Base-by-base conservation (phyloP, 2,329 filamentous ascomycete genomes). In the Diaporthe sp. region DNA sequence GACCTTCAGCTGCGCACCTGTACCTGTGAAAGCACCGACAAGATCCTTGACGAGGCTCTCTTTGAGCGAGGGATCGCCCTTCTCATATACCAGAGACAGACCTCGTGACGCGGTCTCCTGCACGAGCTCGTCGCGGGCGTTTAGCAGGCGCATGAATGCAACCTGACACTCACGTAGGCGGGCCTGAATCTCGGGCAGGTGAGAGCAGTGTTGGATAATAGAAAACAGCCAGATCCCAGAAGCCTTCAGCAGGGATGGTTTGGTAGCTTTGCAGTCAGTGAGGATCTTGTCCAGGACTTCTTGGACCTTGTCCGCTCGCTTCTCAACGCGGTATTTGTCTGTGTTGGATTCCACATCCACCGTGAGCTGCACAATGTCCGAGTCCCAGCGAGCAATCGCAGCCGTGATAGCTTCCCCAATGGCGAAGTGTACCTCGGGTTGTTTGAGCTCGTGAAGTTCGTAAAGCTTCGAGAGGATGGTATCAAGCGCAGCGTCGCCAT, bases 181-280 rank as follows among this genome's bases (percentile, higher is more conserved):
- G 6, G 87, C 86, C 80, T 97, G 94, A 7, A 98, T 89, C 77
- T 94, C 90, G 4, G 86, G 81, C n/a, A 95, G 86, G 77, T 96
- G 92, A 0, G 95, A 95, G 81, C 95, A 97, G 82, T 97, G 95
- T 80, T 98, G 95, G 12, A 98, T 92, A 4, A 98, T 85, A 80
- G 94, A 97, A 75, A 98, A 92, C 0, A 98, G 89, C 97, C 97
- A 98, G 78, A 99, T 97, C 0, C 95, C 95, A 0, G 96, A 96
- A 4, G 96, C 95, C 81, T 98, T 98, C 78, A 95, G 92, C 6
- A 98, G 86, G 0, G 95, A 94, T 1, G 97, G 97, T 80, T 98
- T 98, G 0, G 95, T 95, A 12, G 93, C 91, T 79, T 93, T 93
- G 84, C 94, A 97, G 79, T 97, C 93, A 2, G 86, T 85, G 61